Evolutionary conservation across 176 grass and related monocot species (phyloP), one percentile per base, ranked within the genome.

Genomic region (Carex pumila): DNA sequence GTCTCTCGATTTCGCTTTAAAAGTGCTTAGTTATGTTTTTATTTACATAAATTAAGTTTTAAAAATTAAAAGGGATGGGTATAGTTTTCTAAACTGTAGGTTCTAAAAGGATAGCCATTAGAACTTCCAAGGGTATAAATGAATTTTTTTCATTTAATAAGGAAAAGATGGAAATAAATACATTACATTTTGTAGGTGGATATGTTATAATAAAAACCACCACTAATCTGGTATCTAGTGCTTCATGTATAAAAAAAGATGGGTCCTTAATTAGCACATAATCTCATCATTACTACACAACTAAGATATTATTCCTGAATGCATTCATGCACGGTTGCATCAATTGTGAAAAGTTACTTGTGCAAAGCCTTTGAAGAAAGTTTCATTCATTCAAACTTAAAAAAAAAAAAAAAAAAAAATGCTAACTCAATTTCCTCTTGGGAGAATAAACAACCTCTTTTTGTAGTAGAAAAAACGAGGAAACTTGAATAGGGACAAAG

Each of bases 131-230:
- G 60, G 77, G 22, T 32, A 79, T 12, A 19, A 17, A 37, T 77
- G 56, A 50, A 39, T 18, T 7, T 79, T 61, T 79, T 61, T 10
- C 3, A 50, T 76, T 13, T 79, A 34, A 34, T 79, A 79, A 32
- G 25, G 6, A 61, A 18, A 61, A 61, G 30, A 80, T 41, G 53
- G 77, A 80, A 49, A 61, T 41, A 61, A 25, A 2, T 34, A 34
- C 14, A 64, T 2, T 64, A 61, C 41, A 49, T 47, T 49, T 64
- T 47, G 3, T 32, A 34, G 60, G 47, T 82, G 60, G 60, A 82
- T 82, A 82, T 82, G 80, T 82, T 82, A 82, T 82, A 65, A 82
- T 66, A 82, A 50, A 52, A 66, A 15, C 41, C 80, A 82, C 61
- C 61, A 82, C 80, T 82, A 65, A 82, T 66, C 36, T 19, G 37